Percentiles rank a stretch among this genome's conserved stretches.
These are phyloP conservation scores for Parietichytrium sp. DNA, from an alignment of 108 stramenopile genomes.

Conservation along the genomic window DNA sequence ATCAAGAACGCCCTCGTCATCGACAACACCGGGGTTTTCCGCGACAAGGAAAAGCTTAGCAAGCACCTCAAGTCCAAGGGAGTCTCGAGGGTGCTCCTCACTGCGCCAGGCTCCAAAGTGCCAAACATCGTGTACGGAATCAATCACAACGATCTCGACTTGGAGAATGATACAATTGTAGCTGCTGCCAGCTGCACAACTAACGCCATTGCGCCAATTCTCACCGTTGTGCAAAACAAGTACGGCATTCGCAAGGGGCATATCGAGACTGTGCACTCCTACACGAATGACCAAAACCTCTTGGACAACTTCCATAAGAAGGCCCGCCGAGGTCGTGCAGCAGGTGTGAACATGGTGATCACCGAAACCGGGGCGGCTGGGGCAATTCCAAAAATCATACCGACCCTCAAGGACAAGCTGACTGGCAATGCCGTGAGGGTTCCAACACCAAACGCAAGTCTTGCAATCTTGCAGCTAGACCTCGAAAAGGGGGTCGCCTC, in stretches of 20 bases:
- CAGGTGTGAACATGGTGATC: slow-evolving; percentile 41
- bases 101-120: slow-evolving; percentile 33
- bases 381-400: slow-evolving; percentile 38
- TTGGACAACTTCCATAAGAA: slow-evolving; percentile 41
- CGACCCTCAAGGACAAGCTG: slow-evolving; percentile 41
- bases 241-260: slow-evolving; percentile 41
- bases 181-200: slow-evolving; percentile 44
- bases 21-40: slow-evolving; percentile 44
- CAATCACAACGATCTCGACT: slow-evolving; percentile 35
- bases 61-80: slow-evolving; percentile 36
- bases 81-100: slow-evolving; percentile 41
- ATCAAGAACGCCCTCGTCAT: slow-evolving; percentile 44
- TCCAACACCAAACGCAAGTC: slow-evolving; percentile 43
- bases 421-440: slow-evolving; percentile 44
- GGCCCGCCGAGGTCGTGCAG: slow-evolving; percentile 39
- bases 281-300: slow-evolving; percentile 41
- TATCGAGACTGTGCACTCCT: slow-evolving; percentile 46
- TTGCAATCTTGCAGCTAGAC: slow-evolving; percentile 34
- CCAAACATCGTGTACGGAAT: slow-evolving; percentile 42
- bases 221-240: slow-evolving; percentile 39
- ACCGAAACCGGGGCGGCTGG: slow-evolving; percentile 43
- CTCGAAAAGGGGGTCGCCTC: not conserved
- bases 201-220: slow-evolving; percentile 45
- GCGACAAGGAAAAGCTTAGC: not conserved
- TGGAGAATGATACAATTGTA: not conserved